Conservation (phyloP, 1,284 basidiomycete genomes). For the Leccinum laetum region DNA sequence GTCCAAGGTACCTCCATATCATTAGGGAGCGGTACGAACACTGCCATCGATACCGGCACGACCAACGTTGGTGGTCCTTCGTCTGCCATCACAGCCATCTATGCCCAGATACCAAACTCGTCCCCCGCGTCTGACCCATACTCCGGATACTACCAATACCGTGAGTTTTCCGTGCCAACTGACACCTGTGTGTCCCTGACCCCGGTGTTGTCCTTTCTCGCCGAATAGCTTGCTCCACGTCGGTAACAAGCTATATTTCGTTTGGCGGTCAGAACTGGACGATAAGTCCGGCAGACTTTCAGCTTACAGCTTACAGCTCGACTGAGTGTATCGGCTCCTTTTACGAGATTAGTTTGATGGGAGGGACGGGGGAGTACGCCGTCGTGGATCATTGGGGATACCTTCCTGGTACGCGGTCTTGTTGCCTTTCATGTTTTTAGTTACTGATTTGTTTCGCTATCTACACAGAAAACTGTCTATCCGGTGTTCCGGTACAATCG, state of each 20-base stretch:
- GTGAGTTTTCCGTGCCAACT: slow-evolving; percentile 12
- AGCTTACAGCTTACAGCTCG: slow-evolving; percentile 32
- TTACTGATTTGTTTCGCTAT: too few relatives aligned
- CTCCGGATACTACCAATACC: slow-evolving; percentile 34
- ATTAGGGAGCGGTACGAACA: slow-evolving; percentile 15
- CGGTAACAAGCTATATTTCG: slow-evolving; percentile 30
- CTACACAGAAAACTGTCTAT: too few relatives aligned
- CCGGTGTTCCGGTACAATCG: too few relatives aligned
- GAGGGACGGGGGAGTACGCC: slow-evolving; percentile 22
- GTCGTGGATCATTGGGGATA: slow-evolving; percentile 52
- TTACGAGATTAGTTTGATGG: slow-evolving; percentile 39
- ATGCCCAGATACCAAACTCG: slow-evolving; percentile 37
- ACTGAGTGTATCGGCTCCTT: slow-evolving; percentile 50
- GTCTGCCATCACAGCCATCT: slow-evolving; percentile 34
- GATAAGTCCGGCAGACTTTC: slow-evolving; percentile 48
- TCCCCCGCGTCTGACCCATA: slow-evolving; percentile 20
- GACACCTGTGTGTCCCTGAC: background rate
- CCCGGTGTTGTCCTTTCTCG: background rate
- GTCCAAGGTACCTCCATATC: slow-evolving; percentile 32
- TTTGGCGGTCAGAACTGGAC: slow-evolving; percentile 49
- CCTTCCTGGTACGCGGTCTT: slow-evolving; percentile 37
- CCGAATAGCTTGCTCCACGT: slow-evolving; percentile 22
- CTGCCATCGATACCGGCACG: slow-evolving; percentile 46
- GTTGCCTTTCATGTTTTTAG: too few relatives aligned
- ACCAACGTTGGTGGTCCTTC: slow-evolving; percentile 41